Base-by-base conservation (phyloP, 371 early-diverging fungal genomes). In the Blakeslea trispora region DNA sequence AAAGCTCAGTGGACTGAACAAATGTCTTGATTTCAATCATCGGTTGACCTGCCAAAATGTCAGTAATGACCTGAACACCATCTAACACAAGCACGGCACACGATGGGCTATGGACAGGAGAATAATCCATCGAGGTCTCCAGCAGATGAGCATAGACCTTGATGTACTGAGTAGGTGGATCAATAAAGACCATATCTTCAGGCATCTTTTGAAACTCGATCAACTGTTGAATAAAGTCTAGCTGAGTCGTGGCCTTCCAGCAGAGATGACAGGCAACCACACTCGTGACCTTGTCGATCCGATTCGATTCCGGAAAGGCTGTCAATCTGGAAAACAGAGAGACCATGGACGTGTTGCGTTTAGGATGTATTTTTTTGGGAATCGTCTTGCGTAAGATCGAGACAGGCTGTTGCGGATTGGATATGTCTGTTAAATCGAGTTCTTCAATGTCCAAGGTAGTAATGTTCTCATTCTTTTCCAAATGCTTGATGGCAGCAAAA, bases 371-470 rank as follows among this genome's bases (percentile, higher is more conserved):
- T n/a, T 48, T 50, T 45, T 78, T 81, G 11, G 75, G 75, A 15
- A 86, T 61, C 2, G 81, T 80, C 46, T 77, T 74, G 9, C 66
- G 69, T 82, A 48, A 14, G 65, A 64, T n/a, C n/a, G n/a, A n/a
- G n/a, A n/a, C n/a, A n/a, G n/a, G 5, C 63, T 53, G 21, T 64
- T 57, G 7, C 34, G 45, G 45, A 57, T 50, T 47, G 0, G 77
- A 70, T 13, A 72, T 63, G 50, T 84, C 85, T 46, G 59, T 59
- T 21, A 83, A 48, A 1, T 64, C 62, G 6, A 86, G 53, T 0
- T 83, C 77, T 23, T 84, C 84, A 48, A 83, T 80, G 53, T 86
- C 86, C 6, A 86, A 55, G 1, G 72, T 75, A 0, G 81, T 68
- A 8, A 82, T 77, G 19, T 83, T 86, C 44, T 82, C 84, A 18